These are phyloP conservation scores for Pleodorina starrii DNA, from an alignment of 139 green algal genomes.

Conservation along the genomic window DNA sequence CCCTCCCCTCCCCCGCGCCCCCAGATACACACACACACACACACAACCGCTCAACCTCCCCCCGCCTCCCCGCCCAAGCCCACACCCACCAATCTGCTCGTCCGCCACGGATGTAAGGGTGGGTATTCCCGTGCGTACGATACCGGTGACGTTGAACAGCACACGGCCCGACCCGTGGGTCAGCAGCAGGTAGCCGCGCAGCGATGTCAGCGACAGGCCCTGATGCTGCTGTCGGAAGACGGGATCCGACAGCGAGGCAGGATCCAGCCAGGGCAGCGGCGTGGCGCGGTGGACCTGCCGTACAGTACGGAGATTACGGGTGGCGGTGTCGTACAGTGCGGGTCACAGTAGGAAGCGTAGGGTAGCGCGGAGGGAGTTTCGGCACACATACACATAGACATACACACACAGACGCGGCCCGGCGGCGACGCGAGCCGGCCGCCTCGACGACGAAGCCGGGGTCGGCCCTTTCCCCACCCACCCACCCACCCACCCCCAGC, in stretches of 20 bases:
- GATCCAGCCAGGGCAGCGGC: constrained; percentile 15
- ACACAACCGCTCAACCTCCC: not conserved
- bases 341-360: no score
- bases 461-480: no score
- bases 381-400: no score
- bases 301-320: not conserved
- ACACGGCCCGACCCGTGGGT: not conserved
- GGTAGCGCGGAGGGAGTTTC: no score
- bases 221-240: not conserved
- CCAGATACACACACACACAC: no score
- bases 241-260: not conserved
- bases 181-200: constrained; percentile 51
- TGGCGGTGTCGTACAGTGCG: no score
- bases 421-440: no score
- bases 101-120: not conserved
- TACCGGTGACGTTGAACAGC: constrained; percentile 31
- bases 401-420: no score
- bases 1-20: no score
- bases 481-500: no score
- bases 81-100: not conserved
- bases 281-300: constrained; percentile 9
- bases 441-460: no score
- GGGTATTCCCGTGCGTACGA: not conserved
- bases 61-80: no score
- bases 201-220: constrained; percentile 7